These are phyloP conservation scores for Aspergillus phoenicis DNA, from an alignment of 2,329 filamentous ascomycete genomes.

Conservation along the genomic window DNA sequence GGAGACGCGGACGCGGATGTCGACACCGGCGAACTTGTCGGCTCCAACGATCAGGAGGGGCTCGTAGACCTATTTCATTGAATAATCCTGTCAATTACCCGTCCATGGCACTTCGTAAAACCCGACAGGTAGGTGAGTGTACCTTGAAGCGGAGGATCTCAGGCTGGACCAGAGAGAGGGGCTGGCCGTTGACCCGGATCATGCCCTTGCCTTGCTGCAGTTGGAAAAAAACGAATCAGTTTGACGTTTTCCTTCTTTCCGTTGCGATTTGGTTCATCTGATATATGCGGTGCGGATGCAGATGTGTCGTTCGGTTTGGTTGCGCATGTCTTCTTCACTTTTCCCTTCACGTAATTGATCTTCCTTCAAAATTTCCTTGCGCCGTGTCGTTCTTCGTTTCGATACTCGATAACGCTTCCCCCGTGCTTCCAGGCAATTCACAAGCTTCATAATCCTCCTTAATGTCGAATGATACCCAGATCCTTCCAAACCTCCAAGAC, in stretches of 20 bases:
- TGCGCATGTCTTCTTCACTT: slow-evolving; percentile 17
- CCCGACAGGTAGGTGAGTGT: slow-evolving; percentile 32
- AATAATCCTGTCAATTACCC: slow-evolving; percentile 7
- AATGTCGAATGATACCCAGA: too few relatives aligned
- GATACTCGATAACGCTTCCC: not conserved
- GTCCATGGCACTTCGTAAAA: not conserved
- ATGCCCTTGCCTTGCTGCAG: slow-evolving; percentile 77
- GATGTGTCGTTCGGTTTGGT: slow-evolving; percentile 12
- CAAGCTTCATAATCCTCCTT: not conserved
- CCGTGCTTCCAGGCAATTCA: not conserved
- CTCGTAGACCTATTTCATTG: slow-evolving; percentile 78
- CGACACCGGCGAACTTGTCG: slow-evolving; percentile 95
- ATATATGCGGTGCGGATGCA: not conserved
- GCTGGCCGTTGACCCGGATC: slow-evolving; percentile 98
- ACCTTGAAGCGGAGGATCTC: slow-evolving; percentile 98
- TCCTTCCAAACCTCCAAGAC: not conserved
- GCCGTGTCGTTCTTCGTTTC: not conserved
- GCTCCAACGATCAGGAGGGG: slow-evolving; percentile 94
- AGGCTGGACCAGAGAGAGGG: slow-evolving; percentile 89
- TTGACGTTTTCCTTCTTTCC: slow-evolving; percentile 21
- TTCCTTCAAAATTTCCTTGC: not conserved
- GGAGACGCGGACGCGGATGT: slow-evolving; percentile 94
- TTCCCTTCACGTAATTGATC: not conserved
- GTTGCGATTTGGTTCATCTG: not conserved
- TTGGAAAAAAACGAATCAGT: slow-evolving; percentile 23